phyloP scores from a whole-genome alignment of 805 yeast genomes.

The Hyphopichia homilentoma region DNA sequence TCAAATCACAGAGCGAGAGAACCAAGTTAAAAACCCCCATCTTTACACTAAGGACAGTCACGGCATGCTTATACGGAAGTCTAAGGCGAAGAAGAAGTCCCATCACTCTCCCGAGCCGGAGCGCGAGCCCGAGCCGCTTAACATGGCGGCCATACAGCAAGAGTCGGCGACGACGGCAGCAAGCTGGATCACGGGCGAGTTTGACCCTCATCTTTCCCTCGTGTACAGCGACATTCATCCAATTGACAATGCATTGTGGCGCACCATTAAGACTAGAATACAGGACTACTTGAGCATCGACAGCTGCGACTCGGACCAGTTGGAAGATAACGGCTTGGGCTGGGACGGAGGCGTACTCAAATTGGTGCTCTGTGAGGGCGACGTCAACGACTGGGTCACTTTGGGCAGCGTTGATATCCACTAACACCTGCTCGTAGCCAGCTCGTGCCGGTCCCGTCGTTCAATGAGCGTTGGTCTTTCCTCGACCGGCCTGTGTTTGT shows the following conservation, averaged over 20 bases:
- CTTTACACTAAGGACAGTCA: slow-evolving; percentile 31
- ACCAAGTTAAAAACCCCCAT: slow-evolving; percentile 34
- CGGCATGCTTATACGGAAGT: slow-evolving; percentile 27
- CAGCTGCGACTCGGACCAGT: slow-evolving; percentile 34
- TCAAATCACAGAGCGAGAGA: slow-evolving; percentile 30
- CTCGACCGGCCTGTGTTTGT: too few species aligned
- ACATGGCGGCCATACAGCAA: slow-evolving; percentile 26
- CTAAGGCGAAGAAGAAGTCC: slow-evolving; percentile 17
- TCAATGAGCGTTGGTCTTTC: too few species aligned
- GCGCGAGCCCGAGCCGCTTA: slow-evolving; percentile 18
- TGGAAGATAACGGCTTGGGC: slow-evolving; percentile 33
- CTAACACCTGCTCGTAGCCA: too few species aligned
- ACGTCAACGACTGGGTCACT: slow-evolving; percentile 63
- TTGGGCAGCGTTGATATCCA: slow-evolving; percentile 52
- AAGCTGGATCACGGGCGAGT: slow-evolving; percentile 54
- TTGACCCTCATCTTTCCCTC: slow-evolving; percentile 69
- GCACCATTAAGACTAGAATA: slow-evolving; percentile 61
- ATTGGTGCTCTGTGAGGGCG: slow-evolving; percentile 69
- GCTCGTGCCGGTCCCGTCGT: too few species aligned
- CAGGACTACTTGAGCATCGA: slow-evolving; percentile 59
- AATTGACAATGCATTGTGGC: slow-evolving; percentile 61
- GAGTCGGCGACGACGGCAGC: slow-evolving; percentile 48
- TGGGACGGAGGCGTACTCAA: slow-evolving; percentile 72
- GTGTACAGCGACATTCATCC: slow-evolving; percentile 65
- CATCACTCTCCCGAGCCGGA: slow-evolving; percentile 6